These are phyloP conservation scores for Akanthomyces uredinophilus DNA, from an alignment of 2,329 filamentous ascomycete species.

Conservation along the genomic window DNA sequence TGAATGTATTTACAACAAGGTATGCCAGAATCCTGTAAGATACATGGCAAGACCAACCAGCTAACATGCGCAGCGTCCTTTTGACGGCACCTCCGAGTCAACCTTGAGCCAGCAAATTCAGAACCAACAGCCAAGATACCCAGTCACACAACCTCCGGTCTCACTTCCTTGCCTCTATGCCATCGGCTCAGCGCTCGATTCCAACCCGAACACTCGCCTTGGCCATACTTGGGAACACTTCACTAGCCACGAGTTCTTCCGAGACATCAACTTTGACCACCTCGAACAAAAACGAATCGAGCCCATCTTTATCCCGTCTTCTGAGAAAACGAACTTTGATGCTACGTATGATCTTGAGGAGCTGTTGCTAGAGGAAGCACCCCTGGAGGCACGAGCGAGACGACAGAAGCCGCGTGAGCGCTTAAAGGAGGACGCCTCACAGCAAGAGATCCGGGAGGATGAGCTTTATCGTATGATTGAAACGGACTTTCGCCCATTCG, in stretches of 20 bases:
- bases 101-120: slow-evolving; percentile 75
- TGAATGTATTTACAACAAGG: slow-evolving; percentile 99
- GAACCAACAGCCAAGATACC: slow-evolving; percentile 72
- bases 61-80: slow-evolving; percentile 64
- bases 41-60: neutral
- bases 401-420: slow-evolving; percentile 90
- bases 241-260: slow-evolving; percentile 84
- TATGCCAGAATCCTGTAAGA: slow-evolving; percentile 33
- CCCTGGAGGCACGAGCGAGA: slow-evolving; percentile 83
- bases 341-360: slow-evolving; percentile 97
- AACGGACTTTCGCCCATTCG: slow-evolving; percentile 87
- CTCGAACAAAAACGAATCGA: slow-evolving; percentile 83
- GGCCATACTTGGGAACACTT: slow-evolving; percentile 85
- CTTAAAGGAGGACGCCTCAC: slow-evolving; percentile 88
- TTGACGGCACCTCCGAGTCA: slow-evolving; percentile 83
- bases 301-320: slow-evolving; percentile 87
- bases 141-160: slow-evolving; percentile 87
- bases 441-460: slow-evolving; percentile 90
- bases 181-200: slow-evolving; percentile 76
- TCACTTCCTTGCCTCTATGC: slow-evolving; percentile 84
- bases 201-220: slow-evolving; percentile 73
- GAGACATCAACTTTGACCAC: slow-evolving; percentile 73
- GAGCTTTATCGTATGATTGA: slow-evolving; percentile 94
- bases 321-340: slow-evolving; percentile 98
- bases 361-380: slow-evolving; percentile 86